Percentiles rank a stretch among this genome's conserved stretches.
These are phyloP conservation scores for Bruguiera gymnorhiza DNA, from an alignment of 345 rosid species.

Conservation along the genomic window DNA sequence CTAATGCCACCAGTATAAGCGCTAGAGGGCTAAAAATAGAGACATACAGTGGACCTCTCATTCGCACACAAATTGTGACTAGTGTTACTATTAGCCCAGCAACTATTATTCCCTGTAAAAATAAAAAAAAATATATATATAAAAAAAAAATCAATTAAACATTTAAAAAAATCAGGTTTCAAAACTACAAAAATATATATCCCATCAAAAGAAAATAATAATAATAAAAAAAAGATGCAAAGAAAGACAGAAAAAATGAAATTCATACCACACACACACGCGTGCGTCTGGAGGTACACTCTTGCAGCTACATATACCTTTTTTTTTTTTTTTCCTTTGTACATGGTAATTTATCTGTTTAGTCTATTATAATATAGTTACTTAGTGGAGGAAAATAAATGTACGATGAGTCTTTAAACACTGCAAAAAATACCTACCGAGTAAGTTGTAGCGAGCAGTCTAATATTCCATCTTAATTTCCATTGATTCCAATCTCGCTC, in stretches of 20 bases:
- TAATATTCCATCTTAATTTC: slow-evolving; percentile 56
- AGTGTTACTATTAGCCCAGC: slow-evolving; percentile 33
- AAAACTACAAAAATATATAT: too few species aligned
- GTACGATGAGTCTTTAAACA: too few species aligned
- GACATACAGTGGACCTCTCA: slow-evolving; percentile 41
- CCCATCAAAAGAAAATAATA: too few species aligned
- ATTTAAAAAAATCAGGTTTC: neutral
- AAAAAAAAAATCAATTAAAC: neutral
- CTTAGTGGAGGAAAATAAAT: too few species aligned
- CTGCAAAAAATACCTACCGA: slow-evolving; percentile 20
- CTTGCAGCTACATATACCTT: too few species aligned
- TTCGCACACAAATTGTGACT: slow-evolving; percentile 22
- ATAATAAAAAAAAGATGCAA: too few species aligned
- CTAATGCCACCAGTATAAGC: slow-evolving; percentile 33
- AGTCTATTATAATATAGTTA: too few species aligned
- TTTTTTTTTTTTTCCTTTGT: too few species aligned
- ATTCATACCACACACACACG: too few species aligned
- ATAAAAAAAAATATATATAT: neutral
- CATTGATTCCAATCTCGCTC: slow-evolving; percentile 51
- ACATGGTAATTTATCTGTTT: too few species aligned
- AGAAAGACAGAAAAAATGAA: too few species aligned
- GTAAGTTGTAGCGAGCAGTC: slow-evolving; percentile 42
- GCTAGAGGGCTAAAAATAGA: slow-evolving; percentile 38
- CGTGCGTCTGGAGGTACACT: too few species aligned
- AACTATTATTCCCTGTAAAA: slow-evolving; percentile 33